Evolutionary conservation across 2,329 filamentous ascomycete species (phyloP).

Genomic region (Aspergillus eucalypticola): DNA sequence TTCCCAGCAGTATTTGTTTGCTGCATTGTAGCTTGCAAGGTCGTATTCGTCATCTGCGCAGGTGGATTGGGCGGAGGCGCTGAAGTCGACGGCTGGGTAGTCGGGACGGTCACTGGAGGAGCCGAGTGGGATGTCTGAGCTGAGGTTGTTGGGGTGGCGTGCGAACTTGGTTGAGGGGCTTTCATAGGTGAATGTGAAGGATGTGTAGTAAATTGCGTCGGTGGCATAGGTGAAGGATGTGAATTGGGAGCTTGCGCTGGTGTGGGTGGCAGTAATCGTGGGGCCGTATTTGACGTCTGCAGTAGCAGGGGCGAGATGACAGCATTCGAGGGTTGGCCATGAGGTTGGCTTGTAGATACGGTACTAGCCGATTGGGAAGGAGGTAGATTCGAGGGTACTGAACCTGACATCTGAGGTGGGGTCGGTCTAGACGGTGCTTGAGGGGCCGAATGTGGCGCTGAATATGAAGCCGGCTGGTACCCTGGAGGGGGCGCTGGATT

Average conservation of each 20-base stretch:
- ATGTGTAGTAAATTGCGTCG: background rate
- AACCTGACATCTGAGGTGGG: background rate
- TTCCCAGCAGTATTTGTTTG: background rate
- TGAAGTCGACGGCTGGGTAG: background rate
- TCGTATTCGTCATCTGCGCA: constrained; percentile 3
- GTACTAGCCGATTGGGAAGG: background rate
- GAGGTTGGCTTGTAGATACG: background rate
- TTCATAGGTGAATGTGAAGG: background rate
- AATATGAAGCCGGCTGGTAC: background rate
- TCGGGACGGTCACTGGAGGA: background rate
- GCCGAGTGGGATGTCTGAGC: background rate
- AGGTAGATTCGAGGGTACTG: background rate
- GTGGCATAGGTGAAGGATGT: background rate
- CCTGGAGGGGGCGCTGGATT: background rate
- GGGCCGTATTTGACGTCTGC: background rate
- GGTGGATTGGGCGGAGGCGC: background rate
- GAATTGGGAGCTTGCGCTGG: background rate
- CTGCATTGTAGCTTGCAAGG: background rate
- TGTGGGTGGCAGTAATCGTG: background rate
- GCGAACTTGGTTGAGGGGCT: background rate
- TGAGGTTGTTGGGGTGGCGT: background rate
- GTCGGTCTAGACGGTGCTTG: background rate
- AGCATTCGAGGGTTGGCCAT: background rate
- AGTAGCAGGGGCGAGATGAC: background rate
- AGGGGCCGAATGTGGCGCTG: background rate